Base-by-base conservation (phyloP, 1,284 basidiomycete species). In the Mycena sp. region DNA sequence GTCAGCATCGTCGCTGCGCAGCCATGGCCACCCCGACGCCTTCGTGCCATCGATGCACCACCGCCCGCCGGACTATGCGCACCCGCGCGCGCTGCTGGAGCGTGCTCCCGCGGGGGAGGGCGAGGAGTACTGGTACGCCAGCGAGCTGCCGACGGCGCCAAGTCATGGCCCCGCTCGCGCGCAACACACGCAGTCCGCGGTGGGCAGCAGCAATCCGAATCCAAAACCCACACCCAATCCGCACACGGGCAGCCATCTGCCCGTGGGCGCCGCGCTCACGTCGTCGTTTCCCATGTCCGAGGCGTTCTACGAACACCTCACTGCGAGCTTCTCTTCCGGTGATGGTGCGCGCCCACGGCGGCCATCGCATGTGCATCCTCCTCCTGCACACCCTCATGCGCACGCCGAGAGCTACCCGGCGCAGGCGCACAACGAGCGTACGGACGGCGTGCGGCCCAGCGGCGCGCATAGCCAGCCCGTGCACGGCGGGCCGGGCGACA, bases 291-390 rank as follows among this genome's bases (percentile, higher is more conserved):
- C 64, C n/a, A 53, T 66, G 43, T 63, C 56, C 4, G 65, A 67
- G 40, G 65, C 65, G 32, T 67, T 67, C 38, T 67, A 63, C 32
- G 58, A 67, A 4, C 61, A 63, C 11, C 43, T 67, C 21, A 58
- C 61, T 1, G 56, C 57, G 10, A 67, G 61, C 30, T 67, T 65
- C 19, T 37, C 45, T 23, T 48, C 61, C n/a, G 32, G 32, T 14
- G 32, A 35, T 35, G 32, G 32, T 35, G 32, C 32, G 32, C 32
- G 7, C 32, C 32, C n/a, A n/a, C n/a, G n/a, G n/a, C n/a, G n/a
- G n/a, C n/a, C n/a, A n/a, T n/a, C n/a, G n/a, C n/a, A n/a, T n/a
- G n/a, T n/a, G n/a, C n/a, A n/a, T n/a, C n/a, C n/a, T n/a, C n/a
- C n/a, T n/a, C n/a, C n/a, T n/a, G n/a, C n/a, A n/a, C n/a, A n/a